Evolutionary conservation across 2,329 filamentous ascomycete genomes (phyloP).

Genomic region (Xenoacremonium recifei): DNA sequence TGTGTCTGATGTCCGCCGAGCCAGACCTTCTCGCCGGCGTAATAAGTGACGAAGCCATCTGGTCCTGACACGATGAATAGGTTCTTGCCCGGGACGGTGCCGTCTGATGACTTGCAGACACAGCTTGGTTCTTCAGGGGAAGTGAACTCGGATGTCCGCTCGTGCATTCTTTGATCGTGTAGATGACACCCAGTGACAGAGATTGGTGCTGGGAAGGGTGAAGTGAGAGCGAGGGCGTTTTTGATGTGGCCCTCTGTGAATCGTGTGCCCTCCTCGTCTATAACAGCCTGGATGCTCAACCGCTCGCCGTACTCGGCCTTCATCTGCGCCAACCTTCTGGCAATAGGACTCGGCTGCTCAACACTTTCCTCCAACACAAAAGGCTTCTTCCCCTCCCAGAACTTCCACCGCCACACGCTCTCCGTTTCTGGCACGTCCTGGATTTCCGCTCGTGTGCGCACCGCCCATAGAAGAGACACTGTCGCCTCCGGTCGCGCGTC

Average conservation of each 20-base stretch:
- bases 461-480: conserved; percentile 80
- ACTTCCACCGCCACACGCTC: conserved; percentile 25
- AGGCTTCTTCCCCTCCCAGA: conserved; percentile 17
- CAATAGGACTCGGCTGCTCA: conserved; percentile 46
- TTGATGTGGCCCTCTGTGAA: conserved; percentile 57
- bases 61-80: conserved; percentile 86
- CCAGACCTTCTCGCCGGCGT: conserved; percentile 80
- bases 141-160: conserved; percentile 30
- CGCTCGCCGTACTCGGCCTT: conserved; percentile 55
- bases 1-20: conserved; percentile 69
- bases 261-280: conserved; percentile 74
- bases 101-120: conserved; percentile 21
- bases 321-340: conserved; percentile 61
- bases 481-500: conserved; percentile 29
- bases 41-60: conserved; percentile 80
- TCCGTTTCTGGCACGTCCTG: conserved; percentile 21
- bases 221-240: conserved; percentile 22
- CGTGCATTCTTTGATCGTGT: conserved; percentile 31
- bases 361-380: conserved; percentile 19
- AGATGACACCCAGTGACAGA: conserved; percentile 25
- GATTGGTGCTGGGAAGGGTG: background rate
- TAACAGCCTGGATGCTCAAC: conserved; percentile 69
- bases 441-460: conserved; percentile 58
- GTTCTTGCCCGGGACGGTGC: conserved; percentile 46
- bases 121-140: conserved; percentile 21